Conservation (phyloP, 768 basidiomycete genomes). For the Chalciporus sphaerocephalus region DNA sequence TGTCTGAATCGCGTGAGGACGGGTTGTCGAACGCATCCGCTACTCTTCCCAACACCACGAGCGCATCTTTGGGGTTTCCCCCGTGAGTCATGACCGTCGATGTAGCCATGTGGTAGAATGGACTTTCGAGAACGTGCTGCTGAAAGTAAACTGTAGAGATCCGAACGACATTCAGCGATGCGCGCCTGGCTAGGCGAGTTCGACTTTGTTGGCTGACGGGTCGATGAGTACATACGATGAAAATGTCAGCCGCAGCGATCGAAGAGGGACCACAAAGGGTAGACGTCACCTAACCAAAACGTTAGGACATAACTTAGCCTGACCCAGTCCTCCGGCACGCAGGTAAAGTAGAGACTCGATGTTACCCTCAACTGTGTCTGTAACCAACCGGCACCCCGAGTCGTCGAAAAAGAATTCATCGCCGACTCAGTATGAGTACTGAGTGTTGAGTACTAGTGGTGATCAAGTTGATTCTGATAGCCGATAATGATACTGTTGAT, state of each 20-base stretch:
- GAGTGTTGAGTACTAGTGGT: too few species aligned
- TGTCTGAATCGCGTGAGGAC: constrained; percentile 15
- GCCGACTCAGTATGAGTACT: too few species aligned
- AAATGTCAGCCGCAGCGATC: constrained; percentile 15
- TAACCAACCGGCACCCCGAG: too few species aligned
- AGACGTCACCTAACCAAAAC: background rate
- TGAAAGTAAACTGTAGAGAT: background rate
- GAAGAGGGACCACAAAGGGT: background rate
- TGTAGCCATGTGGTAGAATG: constrained; percentile 6
- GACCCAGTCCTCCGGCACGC: too few species aligned
- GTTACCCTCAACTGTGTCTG: too few species aligned
- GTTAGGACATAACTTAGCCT: too few species aligned
- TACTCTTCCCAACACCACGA: constrained; percentile 24
- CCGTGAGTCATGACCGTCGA: background rate
- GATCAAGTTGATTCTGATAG: too few species aligned
- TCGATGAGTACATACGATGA: background rate
- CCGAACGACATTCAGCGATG: background rate
- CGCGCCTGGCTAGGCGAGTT: too few species aligned
- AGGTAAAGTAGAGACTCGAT: too few species aligned
- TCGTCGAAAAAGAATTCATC: too few species aligned
- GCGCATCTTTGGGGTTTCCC: constrained; percentile 9
- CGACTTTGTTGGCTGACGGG: constrained; percentile 7
- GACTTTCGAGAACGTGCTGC: background rate
- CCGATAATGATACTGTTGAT: too few species aligned
- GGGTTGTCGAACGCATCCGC: constrained; percentile 31